Percentiles rank a stretch among this genome's conserved stretches.
phyloP scores from a whole-genome alignment of 306 rosid species.

The Quercus ilex region DNA sequence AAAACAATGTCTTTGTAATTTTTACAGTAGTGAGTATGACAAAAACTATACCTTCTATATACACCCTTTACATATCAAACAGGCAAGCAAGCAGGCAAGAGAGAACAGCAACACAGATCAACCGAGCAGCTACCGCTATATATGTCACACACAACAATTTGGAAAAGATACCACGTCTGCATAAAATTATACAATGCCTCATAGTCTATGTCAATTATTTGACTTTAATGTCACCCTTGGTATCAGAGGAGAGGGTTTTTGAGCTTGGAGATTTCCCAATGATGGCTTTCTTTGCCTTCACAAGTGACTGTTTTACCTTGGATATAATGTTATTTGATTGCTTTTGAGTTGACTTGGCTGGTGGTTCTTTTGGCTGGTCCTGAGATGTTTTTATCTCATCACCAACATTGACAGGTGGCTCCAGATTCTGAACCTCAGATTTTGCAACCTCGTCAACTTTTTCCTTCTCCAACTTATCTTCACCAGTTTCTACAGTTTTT shows the following conservation, averaged over 20 bases:
- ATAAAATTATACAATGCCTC: conserved; percentile 26
- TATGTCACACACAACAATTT: conserved; percentile 15
- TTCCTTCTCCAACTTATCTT: conserved; percentile 24
- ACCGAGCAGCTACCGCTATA: conserved; percentile 25
- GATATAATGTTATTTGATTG: conserved; percentile 68
- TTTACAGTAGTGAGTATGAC: conserved; percentile 36
- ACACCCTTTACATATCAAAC: conserved; percentile 45
- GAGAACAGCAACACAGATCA: conserved; percentile 26
- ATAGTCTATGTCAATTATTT: conserved; percentile 33
- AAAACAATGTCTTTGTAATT: conserved; percentile 34
- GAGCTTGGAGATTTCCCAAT: conserved; percentile 79
- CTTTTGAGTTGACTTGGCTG: conserved; percentile 52
- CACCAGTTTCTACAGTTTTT: conserved; percentile 26
- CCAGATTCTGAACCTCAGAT: conserved; percentile 35
- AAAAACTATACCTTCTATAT: conserved; percentile 47
- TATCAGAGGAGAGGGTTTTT: conserved; percentile 47
- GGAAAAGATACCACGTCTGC: conserved; percentile 20
- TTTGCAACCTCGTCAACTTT: conserved; percentile 37
- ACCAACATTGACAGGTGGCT: conserved; percentile 35
- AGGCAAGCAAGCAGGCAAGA: conserved; percentile 32
- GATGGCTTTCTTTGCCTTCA: conserved; percentile 80
- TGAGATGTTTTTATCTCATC: conserved; percentile 36
- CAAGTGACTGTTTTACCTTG: conserved; percentile 79
- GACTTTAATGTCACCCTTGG: conserved; percentile 68
- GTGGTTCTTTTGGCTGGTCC: conserved; percentile 52